Base-by-base conservation (phyloP, 371 early-diverging fungal species). In the Rhizopus stolonifer region DNA sequence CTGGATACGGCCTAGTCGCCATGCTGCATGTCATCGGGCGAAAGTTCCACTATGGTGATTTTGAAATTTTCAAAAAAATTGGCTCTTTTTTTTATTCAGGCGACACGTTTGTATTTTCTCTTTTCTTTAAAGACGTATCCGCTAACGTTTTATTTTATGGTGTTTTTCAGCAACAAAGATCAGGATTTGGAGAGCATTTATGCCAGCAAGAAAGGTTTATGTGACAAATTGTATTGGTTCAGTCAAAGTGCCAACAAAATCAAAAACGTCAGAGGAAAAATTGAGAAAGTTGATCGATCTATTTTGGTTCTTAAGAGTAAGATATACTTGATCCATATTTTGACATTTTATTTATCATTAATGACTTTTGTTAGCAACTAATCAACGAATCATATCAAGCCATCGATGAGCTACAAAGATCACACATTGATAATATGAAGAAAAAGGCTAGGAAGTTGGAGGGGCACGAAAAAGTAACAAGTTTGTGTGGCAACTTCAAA, bases 41-140 rank as follows among this genome's bases (percentile, higher is more conserved):
- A 49, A 60, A 50, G 40, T 60, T 32, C 17, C 43, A 38, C 34
- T 51, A 52, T 47, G 43, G 56, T 19, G 48, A 54, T 29, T 46
- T 55, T 54, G 61, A 61, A 34, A 55, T 48, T 18, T 56, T 61
- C 52, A 61, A 61, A 54, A 54, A 47, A 60, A 29, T 51, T 60
- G 22, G 52, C 34, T 31, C 11, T 15, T 19, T 60, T 55, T 32
- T 60, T 60, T 55, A 33, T 60, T 54, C 55, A 54, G 26, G 61
- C 52, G 29, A 60, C 50, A 54, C 46, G 60, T 60, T 38, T 59
- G 54, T 60, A 54, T 60, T 33, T 49, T 60, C 51, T 54, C 40
- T 47, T 60, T 54, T 60, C 25, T 59, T 59, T 49, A 59, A 59
- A 49, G 46, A 31, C 51, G 40, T 32, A 46, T 54, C 23, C 26